A percentile compares a stretch with the other conserved stretches of the same genome.
Evolutionary conservation across 495 filamentous ascomycete genomes (phyloP).

Genomic region (Penicillium macrosclerotiorum): DNA sequence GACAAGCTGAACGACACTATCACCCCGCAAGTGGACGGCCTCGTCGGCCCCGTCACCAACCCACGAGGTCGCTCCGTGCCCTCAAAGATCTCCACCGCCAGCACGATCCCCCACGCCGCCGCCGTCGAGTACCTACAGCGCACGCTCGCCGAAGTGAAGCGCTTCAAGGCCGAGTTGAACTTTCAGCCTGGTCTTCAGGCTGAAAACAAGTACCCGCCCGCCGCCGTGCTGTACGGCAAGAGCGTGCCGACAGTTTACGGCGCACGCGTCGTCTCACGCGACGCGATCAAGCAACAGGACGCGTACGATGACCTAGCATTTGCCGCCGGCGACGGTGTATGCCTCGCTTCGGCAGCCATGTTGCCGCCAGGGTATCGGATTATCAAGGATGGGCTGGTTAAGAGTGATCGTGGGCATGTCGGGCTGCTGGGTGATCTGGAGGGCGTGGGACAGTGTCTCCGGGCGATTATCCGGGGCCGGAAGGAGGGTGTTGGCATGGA

Average conservation of each 20-base stretch:
- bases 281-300: constrained; percentile 70
- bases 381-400: constrained; percentile 68
- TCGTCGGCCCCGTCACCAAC: constrained; percentile 32
- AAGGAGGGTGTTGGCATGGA: constrained; percentile 69
- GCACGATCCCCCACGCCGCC: constrained; percentile 48
- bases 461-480: constrained; percentile 63
- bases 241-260: constrained; percentile 80
- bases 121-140: constrained; percentile 73
- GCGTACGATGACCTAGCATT: constrained; percentile 88
- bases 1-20: constrained; percentile 6
- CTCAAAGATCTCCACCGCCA: constrained; percentile 37
- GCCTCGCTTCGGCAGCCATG: constrained; percentile 83
- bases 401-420: constrained; percentile 82
- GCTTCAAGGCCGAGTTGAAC: constrained; percentile 71
- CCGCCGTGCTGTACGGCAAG: constrained; percentile 86
- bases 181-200: constrained; percentile 58
- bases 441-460: constrained; percentile 71
- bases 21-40: constrained; percentile 33
- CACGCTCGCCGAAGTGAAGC: constrained; percentile 65
- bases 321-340: constrained; percentile 85
- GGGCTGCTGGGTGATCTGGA: constrained; percentile 81
- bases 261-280: constrained; percentile 64
- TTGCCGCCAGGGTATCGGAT: constrained; percentile 75
- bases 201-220: constrained; percentile 73
- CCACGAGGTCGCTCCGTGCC: constrained; percentile 27